Base-by-base conservation (phyloP, 2,329 filamentous ascomycete genomes). In the Fusarium sterilihyphosum region DNA sequence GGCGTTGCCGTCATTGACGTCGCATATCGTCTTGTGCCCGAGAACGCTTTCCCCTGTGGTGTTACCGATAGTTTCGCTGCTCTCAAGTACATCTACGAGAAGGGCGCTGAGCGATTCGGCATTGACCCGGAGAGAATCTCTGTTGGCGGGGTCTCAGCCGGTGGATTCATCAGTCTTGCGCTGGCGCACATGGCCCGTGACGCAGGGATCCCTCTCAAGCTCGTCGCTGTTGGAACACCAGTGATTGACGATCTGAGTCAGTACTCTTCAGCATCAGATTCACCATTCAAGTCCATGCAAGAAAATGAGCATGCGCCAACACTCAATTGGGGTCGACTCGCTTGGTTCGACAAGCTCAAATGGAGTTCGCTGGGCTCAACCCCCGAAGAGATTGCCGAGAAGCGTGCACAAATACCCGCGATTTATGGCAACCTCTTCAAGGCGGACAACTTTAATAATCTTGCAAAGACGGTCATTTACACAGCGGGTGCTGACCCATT, bases 1-100 rank as follows among this genome's bases (percentile, higher is more conserved):
- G 80, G 81, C 33, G 86, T 86, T 35, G 82, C 81, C 20, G 85
- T 88, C 35, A 81, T 89, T 61, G 85, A 88, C 72, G 84, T 66
- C 4, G 63, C 63, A 4, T 66, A 66, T 47, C 63, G 63, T 0
- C 63, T 66, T 10, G 60, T 66, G 2, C 63, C 63, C 0, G 63
- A 66, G 29, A 66, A 66, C 14, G 60, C 63, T 1, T 66, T 66
- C 22, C 63, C 63, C 8, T 66, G 63, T 31, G 47, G 63, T 11
- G 47, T 65, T 10, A 66, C 60, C 1, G 63, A 66, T 16, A 66
- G 63, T n/a, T 66, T 66, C 24, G 60, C 63, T 16, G 47, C 47
- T 37, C 60, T 66, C 20, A 40, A 66, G n/a, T 65, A 65, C 13
- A 16, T 66, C n/a, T 31, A 65, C 29, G 40, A 66, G 22, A 66